Conservation (phyloP, 1,284 basidiomycete genomes). For the Albatrellus sp. region DNA sequence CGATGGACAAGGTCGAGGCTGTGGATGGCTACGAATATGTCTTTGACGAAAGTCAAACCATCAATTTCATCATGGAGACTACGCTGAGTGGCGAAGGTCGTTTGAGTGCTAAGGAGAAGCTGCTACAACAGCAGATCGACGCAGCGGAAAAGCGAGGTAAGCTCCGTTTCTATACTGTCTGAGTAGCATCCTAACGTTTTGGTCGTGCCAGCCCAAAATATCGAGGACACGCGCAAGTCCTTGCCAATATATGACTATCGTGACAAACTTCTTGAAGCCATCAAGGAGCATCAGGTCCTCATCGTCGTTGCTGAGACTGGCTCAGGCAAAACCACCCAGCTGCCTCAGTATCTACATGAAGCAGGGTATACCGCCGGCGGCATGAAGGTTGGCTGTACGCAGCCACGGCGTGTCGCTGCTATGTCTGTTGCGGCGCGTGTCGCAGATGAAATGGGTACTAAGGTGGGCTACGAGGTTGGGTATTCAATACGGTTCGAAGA, state of each 20-base stretch:
- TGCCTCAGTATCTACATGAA: conserved; percentile 97
- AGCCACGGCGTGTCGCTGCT: conserved; percentile 96
- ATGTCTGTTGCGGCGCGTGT: conserved; percentile 99
- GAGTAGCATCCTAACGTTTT: conserved; percentile 3
- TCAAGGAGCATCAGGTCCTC: conserved; percentile 83
- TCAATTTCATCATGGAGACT: conserved; percentile 87
- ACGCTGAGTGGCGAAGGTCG: conserved; percentile 55
- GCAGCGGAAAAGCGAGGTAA: conserved; percentile 84
- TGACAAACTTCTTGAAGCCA: conserved; percentile 79
- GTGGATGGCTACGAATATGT: conserved; percentile 93
- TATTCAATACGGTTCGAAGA: conserved; percentile 99
- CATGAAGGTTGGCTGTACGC: conserved; percentile 91
- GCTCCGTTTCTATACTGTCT: conserved; percentile 15
- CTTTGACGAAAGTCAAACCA: conserved; percentile 95
- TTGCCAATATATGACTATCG: conserved; percentile 84
- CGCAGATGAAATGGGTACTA: conserved; percentile 95
- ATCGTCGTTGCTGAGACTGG: conserved; percentile 92
- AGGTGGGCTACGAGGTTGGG: conserved; percentile 94
- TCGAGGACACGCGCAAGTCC: conserved; percentile 86
- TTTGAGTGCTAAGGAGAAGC: conserved; percentile 79
- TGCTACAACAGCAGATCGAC: conserved; percentile 81
- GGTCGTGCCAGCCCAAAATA: conserved; percentile 52
- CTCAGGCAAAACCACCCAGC: conserved; percentile 96
- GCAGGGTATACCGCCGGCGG: conserved; percentile 88
- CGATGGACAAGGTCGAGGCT: conserved; percentile 74